Conservation (phyloP, 2,329 filamentous ascomycete species). For the Phoma sp. region DNA sequence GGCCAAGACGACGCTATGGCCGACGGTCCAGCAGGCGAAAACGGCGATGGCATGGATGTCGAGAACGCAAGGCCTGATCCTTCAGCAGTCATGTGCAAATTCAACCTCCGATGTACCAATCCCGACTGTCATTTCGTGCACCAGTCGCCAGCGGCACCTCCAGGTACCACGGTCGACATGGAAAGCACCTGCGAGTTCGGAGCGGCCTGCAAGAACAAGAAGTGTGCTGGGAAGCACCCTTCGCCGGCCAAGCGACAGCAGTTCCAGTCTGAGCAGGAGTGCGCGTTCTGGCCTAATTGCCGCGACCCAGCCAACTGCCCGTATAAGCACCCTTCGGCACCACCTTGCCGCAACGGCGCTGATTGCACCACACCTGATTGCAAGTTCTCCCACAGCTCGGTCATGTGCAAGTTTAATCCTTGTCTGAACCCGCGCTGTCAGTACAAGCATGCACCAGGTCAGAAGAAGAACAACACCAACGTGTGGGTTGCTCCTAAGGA, state of each 20-base stretch:
- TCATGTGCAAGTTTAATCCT: conserved; percentile 87
- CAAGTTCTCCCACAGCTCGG: conserved; percentile 87
- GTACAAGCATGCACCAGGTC: conserved; percentile 90
- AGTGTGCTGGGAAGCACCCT: conserved; percentile 90
- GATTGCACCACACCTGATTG: conserved; percentile 83
- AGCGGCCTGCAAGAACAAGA: conserved; percentile 92
- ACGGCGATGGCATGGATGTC: conserved; percentile 62
- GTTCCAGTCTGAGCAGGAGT: conserved; percentile 83
- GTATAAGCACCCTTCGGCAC: conserved; percentile 87
- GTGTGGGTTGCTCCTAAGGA: conserved; percentile 75
- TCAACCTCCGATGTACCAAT: conserved; percentile 86
- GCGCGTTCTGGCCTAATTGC: conserved; percentile 91
- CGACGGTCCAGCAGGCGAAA: conserved; percentile 44
- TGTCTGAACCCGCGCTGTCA: conserved; percentile 88
- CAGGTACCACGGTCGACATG: conserved; percentile 77
- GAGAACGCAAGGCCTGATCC: conserved; percentile 67
- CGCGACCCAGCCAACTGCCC: conserved; percentile 79
- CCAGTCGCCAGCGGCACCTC: conserved; percentile 87
- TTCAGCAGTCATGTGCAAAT: conserved; percentile 79
- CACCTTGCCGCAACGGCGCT: conserved; percentile 87
- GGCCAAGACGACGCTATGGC: conserved; percentile 48
- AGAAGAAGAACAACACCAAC: conserved; percentile 77
- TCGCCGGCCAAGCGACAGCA: conserved; percentile 81
- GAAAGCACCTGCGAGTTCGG: conserved; percentile 82
- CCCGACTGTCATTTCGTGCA: conserved; percentile 91